A percentile compares a stretch with the other conserved stretches of the same genome.
phyloP scores from a whole-genome alignment of 1,139 yeast species.

The Candida buenavistaensis region DNA sequence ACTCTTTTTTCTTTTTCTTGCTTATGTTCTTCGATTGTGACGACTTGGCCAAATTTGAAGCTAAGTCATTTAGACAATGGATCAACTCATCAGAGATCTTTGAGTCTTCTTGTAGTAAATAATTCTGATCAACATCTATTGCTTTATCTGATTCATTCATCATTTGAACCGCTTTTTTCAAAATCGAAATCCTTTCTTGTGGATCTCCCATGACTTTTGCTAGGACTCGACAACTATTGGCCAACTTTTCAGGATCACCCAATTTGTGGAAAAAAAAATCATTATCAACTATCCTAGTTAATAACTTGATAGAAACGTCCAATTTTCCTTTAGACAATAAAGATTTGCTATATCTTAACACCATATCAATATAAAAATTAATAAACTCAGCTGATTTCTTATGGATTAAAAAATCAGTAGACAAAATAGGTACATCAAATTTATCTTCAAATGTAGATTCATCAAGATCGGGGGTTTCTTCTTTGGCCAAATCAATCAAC shows the following conservation, averaged over 20 bases:
- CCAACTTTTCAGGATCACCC: constrained; percentile 47
- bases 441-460: constrained; percentile 24
- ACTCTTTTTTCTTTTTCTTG: constrained; percentile 17
- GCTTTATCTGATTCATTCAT: constrained; percentile 29
- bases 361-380: constrained; percentile 47
- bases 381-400: constrained; percentile 35
- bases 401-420: constrained; percentile 29
- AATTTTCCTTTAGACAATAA: constrained; percentile 44
- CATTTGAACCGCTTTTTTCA: constrained; percentile 45
- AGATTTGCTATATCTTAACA: constrained; percentile 43
- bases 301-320: constrained; percentile 29
- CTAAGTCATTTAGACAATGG: constrained; percentile 34
- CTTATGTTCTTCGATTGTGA: constrained; percentile 11
- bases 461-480: constrained; percentile 25
- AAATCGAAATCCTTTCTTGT: constrained; percentile 32
- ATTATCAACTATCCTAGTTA: constrained; percentile 33
- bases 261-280: constrained; percentile 39
- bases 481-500: constrained; percentile 36
- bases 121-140: constrained; percentile 26
- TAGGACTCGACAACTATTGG: constrained; percentile 42
- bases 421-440: constrained; percentile 34
- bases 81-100: constrained; percentile 42
- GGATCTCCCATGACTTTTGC: constrained; percentile 28
- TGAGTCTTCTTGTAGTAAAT: constrained; percentile 25
- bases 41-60: constrained; percentile 30